phyloP scores from a whole-genome alignment of 2,329 filamentous ascomycete genomes.

The Fusarium papillatum region DNA sequence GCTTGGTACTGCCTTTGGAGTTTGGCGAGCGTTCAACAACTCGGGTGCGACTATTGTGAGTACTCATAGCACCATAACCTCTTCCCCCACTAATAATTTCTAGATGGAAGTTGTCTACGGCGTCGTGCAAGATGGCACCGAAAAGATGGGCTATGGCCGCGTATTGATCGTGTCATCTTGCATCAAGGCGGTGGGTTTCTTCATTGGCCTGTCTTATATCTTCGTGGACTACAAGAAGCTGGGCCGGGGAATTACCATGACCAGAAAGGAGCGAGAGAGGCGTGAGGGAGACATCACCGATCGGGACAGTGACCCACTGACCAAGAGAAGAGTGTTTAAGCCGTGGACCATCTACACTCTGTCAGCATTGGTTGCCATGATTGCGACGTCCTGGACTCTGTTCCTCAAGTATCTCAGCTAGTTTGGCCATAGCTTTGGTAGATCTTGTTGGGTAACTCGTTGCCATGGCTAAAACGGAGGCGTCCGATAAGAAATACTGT shows the following conservation, averaged over 20 bases:
- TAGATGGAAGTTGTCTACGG: slow-evolving; percentile 43
- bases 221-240: slow-evolving; percentile 36
- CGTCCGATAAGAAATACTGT: not conserved
- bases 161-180: slow-evolving; percentile 30
- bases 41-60: slow-evolving; percentile 41
- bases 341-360: slow-evolving; percentile 28
- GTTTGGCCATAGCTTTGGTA: not conserved
- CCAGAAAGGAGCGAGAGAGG: slow-evolving; percentile 25
- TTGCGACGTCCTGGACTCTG: slow-evolving; percentile 30
- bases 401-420: slow-evolving; percentile 37
- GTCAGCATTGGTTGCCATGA: slow-evolving; percentile 25
- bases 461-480: not conserved
- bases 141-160: slow-evolving; percentile 31
- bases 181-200: slow-evolving; percentile 38
- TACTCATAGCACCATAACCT: too few species aligned
- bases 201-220: slow-evolving; percentile 33
- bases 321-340: slow-evolving; percentile 22
- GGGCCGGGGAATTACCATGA: slow-evolving; percentile 40
- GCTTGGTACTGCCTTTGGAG: slow-evolving; percentile 40
- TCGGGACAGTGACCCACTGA: slow-evolving; percentile 31
- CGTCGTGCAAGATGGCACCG: slow-evolving; percentile 37
- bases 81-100: not conserved
- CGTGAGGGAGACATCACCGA: slow-evolving; percentile 28
- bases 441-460: not conserved
- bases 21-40: slow-evolving; percentile 42